Evolutionary conservation across 768 basidiomycete genomes (phyloP).

Genomic region (Pleurotus tuber-regium): DNA sequence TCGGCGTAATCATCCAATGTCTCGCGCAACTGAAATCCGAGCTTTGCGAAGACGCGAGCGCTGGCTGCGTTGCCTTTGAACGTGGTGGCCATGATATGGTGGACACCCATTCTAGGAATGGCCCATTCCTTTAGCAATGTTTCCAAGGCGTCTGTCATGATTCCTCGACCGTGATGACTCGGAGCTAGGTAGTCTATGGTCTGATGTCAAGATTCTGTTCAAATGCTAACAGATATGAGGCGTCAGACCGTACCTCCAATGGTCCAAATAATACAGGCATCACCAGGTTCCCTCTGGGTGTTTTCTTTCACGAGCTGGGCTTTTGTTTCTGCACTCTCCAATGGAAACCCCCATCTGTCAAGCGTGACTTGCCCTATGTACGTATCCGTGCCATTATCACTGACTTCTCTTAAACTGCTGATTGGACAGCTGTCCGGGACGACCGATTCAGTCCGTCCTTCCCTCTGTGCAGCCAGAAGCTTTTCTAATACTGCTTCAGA

Average conservation of each 20-base stretch:
- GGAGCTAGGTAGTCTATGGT: constrained; percentile 57
- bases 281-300: constrained; percentile 31
- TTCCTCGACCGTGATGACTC: constrained; percentile 63
- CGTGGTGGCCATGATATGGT: constrained; percentile 40
- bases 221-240: not conserved
- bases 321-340: constrained; percentile 21
- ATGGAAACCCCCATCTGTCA: constrained; percentile 23
- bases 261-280: constrained; percentile 46
- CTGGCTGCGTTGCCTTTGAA: constrained; percentile 59
- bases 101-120: constrained; percentile 61
- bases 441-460: constrained; percentile 12
- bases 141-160: constrained; percentile 66
- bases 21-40: constrained; percentile 46
- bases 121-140: constrained; percentile 58
- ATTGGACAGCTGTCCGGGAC: constrained; percentile 38
- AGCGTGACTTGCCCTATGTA: constrained; percentile 33
- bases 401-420: constrained; percentile 39
- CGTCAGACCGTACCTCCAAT: constrained; percentile 38
- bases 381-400: constrained; percentile 23
- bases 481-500: constrained; percentile 15
- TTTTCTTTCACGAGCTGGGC: constrained; percentile 33
- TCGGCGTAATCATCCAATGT: constrained; percentile 36
- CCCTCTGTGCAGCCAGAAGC: constrained; percentile 22
- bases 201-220: not conserved
- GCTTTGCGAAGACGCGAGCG: constrained; percentile 64